Base-by-base conservation (phyloP, 208 protist species). In the Leptomonas pyrrhocoris region DNA sequence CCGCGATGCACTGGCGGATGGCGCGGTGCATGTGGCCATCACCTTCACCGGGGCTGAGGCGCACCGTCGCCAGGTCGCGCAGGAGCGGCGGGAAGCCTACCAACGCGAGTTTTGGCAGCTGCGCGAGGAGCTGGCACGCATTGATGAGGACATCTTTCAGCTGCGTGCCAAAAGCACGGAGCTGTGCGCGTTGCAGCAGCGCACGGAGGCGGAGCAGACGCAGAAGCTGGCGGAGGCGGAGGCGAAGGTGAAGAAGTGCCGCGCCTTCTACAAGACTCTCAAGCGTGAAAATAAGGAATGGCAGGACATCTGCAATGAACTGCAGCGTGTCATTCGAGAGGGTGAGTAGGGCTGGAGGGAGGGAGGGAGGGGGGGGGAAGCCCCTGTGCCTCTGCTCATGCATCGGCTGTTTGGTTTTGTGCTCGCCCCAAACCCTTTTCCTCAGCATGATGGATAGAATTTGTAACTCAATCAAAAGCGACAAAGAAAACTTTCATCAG, bases 211-310 rank as follows among this genome's bases (percentile, higher is more conserved):
- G 31, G 72, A 61, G 66, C 62, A 71, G 55, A 42, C 34, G 43
- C 19, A 43, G 8, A 74, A 77, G 57, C 60, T 68, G 77, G 73
- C 40, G 45, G 88, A 92, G 45, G 77, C 79, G 45, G 53, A 72
- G n/a, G 57, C 48, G 21, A 86, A 82, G 63, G 46, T 78, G 53
- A 68, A 76, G 51, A 74, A 67, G 34, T 73, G 31, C 43, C 60
- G 70, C 66, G 48, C 50, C 51, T 92, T 76, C 25, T 63, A 74
- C 31, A 53, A 65, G 28, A 57, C 80, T 11, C 74, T 94, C 58
- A 27, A 80, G 61, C 74, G 63, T 16, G 88, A 94, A 63, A 80
- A 81, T 28, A 59, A 72, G 16, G 85, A 92, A 50, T 94, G 88
- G 88, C 21, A 73, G 34, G 66, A 63, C 36, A 83, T 90, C 45